These are phyloP conservation scores for Pyrenula massariospora DNA, from an alignment of 495 filamentous ascomycete genomes.

Conservation along the genomic window DNA sequence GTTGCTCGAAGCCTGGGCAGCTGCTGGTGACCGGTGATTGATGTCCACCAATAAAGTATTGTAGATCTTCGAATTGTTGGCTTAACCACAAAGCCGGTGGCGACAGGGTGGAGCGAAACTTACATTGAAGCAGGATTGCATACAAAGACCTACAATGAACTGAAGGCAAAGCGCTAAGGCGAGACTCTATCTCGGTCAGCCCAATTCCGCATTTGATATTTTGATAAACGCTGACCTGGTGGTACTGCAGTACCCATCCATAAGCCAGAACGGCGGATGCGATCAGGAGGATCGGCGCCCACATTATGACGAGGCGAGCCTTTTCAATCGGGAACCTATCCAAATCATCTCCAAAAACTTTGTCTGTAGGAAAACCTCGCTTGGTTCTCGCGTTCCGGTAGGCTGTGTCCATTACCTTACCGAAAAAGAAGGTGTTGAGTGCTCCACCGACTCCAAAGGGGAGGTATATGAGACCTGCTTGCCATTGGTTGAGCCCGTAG, in stretches of 20 bases:
- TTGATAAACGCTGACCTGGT: conserved; percentile 4
- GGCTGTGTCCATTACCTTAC: conserved; percentile 12
- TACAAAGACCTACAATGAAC: conserved; percentile 11
- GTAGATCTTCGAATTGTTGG: conserved; percentile 7
- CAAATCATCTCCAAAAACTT: conserved; percentile 5
- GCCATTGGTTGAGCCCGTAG: conserved; percentile 11
- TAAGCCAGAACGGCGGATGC: conserved; percentile 6
- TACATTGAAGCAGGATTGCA: conserved; percentile 16
- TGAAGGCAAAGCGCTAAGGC: conserved; percentile 12
- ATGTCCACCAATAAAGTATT: conserved; percentile 2
- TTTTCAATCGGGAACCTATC: conserved; percentile 10
- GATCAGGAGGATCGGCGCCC: conserved; percentile 3
- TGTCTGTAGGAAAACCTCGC: conserved; percentile 3
- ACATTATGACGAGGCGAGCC: conserved; percentile 4
- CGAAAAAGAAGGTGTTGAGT: conserved; percentile 12
- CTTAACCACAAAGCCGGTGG: conserved; percentile 7
- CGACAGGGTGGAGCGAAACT: conserved; percentile 2
- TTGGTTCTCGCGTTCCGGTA: conserved; percentile 7
- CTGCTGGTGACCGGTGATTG: not conserved
- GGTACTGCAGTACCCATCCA: conserved; percentile 8
- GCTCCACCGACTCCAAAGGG: conserved; percentile 16
- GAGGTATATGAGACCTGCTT: conserved; percentile 21
- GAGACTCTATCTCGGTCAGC: conserved; percentile 7
- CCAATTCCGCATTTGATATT: not conserved
- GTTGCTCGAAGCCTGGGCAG: conserved; percentile 1